Evolutionary conservation across 2,329 filamentous ascomycete species (phyloP).

Genomic region (Cladosporium sp.): DNA sequence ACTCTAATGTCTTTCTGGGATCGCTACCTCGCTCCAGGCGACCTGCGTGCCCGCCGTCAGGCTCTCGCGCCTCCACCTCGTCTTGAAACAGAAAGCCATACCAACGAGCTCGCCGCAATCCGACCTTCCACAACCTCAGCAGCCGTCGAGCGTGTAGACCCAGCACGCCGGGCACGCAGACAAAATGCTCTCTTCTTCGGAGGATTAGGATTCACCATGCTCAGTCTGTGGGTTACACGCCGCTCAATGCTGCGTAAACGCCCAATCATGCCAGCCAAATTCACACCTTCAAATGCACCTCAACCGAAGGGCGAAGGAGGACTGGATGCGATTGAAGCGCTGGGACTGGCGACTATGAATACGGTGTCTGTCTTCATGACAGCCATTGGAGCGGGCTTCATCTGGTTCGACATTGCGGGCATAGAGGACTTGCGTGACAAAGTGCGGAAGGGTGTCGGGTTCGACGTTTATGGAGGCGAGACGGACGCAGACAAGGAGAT

Average conservation of each 20-base stretch:
- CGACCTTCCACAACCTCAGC: slow-evolving; percentile 12
- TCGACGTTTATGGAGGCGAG: slow-evolving; percentile 54
- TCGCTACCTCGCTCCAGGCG: slow-evolving; percentile 30
- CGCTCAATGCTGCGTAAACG: slow-evolving; percentile 63
- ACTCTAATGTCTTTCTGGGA: slow-evolving; percentile 30
- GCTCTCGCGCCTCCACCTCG: slow-evolving; percentile 8
- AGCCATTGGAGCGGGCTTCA: slow-evolving; percentile 67
- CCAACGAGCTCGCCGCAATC: not conserved
- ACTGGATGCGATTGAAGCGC: slow-evolving; percentile 73
- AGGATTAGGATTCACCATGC: slow-evolving; percentile 69
- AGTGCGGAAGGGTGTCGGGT: slow-evolving; percentile 52
- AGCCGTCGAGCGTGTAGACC: slow-evolving; percentile 21
- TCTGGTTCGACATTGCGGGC: slow-evolving; percentile 66
- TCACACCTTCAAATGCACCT: slow-evolving; percentile 56
- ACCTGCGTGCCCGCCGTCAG: slow-evolving; percentile 21
- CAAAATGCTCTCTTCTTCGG: slow-evolving; percentile 59
- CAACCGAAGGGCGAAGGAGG: slow-evolving; percentile 49
- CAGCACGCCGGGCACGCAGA: slow-evolving; percentile 25
- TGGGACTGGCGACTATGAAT: slow-evolving; percentile 84
- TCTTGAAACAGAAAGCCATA: not conserved
- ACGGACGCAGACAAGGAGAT: slow-evolving; percentile 50
- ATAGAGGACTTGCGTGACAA: slow-evolving; percentile 55
- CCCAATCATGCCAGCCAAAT: slow-evolving; percentile 65
- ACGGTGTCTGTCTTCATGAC: slow-evolving; percentile 73
- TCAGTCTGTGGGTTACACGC: slow-evolving; percentile 62